Evolutionary conservation across 2,329 filamentous ascomycete species (phyloP), one percentile per base, ranked within the genome.

Genomic region (Lachnellula occidentalis): DNA sequence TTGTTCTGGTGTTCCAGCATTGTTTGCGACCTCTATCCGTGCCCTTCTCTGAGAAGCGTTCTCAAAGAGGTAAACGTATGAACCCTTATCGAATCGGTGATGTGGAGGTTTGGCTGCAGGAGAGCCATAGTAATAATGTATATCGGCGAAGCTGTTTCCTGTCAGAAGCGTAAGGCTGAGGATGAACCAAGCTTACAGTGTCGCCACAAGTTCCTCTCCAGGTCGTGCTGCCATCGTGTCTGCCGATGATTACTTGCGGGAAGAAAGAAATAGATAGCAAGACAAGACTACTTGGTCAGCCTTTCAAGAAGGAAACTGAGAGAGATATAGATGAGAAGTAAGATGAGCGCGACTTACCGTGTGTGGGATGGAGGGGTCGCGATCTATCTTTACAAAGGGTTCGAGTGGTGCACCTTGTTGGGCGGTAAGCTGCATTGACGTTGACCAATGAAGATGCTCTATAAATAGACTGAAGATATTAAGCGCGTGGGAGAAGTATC

Each of bases 61-160:
- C 70, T 91, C 86, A 69, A 90, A 91, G 5, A 92, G 75, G 67
- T 92, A 92, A 54, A 92, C 80, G 69, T 92, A 92, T 7, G 87
- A 91, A 46, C 84, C 81, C 69, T 87, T 88, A 70, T 90, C 85
- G 70, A 92, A 92, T 50, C 88, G 83, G 70, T 92, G 86, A 69
- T 92, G 88, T n/a, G 78, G 82, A 31, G 88, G 87, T 54, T 79
- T 83, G 54, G 78, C 76, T 5, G 78, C 77, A 2, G 85, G 83
- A n/a, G 83, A 78, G 24, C 80, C 79, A 72, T 91, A 90, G 71
- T 84, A 90, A 71, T 91, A 92, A 70, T 92, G 88, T 51, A 91
- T 69, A 66, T 92, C 88, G 59, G 81, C 86, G 66, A 89, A 91
- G 65, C 88, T 92, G 59, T 53, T 24, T 21, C 24, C 36, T 2